These are phyloP conservation scores for Colletotrichum sublineola DNA, from an alignment of 2,329 filamentous ascomycete species.

Conservation along the genomic window DNA sequence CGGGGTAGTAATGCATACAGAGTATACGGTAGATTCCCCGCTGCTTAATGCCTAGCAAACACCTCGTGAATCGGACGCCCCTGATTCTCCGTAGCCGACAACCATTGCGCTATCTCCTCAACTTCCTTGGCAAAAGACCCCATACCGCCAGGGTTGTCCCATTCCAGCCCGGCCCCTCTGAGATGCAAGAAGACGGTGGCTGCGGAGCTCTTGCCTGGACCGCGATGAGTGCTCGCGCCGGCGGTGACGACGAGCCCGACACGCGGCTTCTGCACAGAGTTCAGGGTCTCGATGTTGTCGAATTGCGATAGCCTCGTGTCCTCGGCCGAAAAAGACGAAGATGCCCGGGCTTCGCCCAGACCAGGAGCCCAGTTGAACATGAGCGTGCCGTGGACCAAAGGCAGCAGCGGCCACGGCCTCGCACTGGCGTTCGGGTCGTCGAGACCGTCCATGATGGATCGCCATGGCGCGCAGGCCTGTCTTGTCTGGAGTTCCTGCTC, in stretches of 20 bases:
- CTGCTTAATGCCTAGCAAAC: too few relatives aligned
- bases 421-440: neutral
- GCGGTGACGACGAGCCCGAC: too few relatives aligned
- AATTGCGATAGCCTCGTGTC: neutral
- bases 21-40: too few relatives aligned
- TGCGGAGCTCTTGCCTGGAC: neutral
- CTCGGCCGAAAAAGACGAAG: neutral
- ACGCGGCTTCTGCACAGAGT: neutral
- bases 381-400: conserved; percentile 10
- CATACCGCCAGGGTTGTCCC: neutral
- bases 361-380: conserved; percentile 23
- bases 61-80: neutral
- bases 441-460: conserved; percentile 12
- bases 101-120: neutral
- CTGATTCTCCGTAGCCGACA: neutral
- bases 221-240: neutral
- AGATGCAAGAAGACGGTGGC: neutral
- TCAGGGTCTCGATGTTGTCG: neutral
- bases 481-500: conserved; percentile 16
- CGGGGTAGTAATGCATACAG: too few relatives aligned
- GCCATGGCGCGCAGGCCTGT: conserved; percentile 12
- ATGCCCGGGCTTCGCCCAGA: neutral
- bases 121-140: neutral
- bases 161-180: neutral
- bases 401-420: conserved; percentile 11